Evolutionary conservation across 139 green algal genomes (phyloP), one percentile per base, ranked within the genome.

Genomic region (Auxenochlorella pyrenoidosa): DNA sequence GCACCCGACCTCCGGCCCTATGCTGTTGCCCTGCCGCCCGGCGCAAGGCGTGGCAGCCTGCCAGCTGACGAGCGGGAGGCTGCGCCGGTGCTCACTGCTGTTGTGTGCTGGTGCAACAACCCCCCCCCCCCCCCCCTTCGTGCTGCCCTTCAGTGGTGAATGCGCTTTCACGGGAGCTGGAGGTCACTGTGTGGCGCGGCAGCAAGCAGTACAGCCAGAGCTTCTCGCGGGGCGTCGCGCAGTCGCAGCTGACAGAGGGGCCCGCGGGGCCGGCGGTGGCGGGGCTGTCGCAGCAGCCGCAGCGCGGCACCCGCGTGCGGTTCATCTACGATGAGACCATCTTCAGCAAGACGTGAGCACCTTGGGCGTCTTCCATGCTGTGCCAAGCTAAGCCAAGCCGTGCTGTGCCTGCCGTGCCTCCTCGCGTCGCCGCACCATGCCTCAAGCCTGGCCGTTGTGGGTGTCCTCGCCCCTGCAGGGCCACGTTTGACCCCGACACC

Each of bases 241-340:
- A 90, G 76, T 54, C 28, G n/a, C n/a, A 70, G 43, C 47, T 91
- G 30, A n/a, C 5, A 58, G 47, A 80, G n/a, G 65, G 40, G 71
- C 30, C 65, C 16, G 59, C 41, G 13, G 40, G 18, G 79, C 82
- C 32, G 13, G 41, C 51, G 15, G 70, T 41, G 51, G 16, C 86
- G 51, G 12, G 87, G 75, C 63, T 93, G 88, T 12, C 79, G 77
- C 85, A 82, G 87, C 6, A 28, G 54, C 59, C 34, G 44, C 43
- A 34, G 32, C 91, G 68, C 1, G 95, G 96, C 83, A 98, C 94
- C 8, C 88, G 92, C 65, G 94, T 99, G 22, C 88, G 92, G 6
- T 99, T 99, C 86, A 75, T 90, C 51, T 98, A 95, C 59, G 97
- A 99, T 91, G 66, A 88, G 10, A 65, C 72, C 13, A 96, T 99